phyloP scores from a whole-genome alignment of 306 rosid genomes.

The Casuarina glauca region DNA sequence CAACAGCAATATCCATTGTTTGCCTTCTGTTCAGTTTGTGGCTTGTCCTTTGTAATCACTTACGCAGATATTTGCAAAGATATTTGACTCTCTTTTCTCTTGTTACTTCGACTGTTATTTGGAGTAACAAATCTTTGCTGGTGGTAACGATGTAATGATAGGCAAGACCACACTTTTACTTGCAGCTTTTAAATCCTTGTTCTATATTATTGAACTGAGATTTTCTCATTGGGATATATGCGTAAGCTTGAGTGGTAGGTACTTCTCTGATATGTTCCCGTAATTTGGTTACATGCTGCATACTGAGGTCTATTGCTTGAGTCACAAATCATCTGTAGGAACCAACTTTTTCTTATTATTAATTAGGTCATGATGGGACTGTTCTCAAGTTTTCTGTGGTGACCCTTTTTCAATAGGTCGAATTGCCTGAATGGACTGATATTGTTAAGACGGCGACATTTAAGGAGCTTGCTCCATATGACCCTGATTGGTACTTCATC shows the following conservation, averaged over 20 bases:
- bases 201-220: neutral
- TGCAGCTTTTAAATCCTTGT: neutral
- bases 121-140: neutral
- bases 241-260: neutral
- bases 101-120: neutral
- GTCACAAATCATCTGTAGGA: neutral
- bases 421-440: constrained; percentile 80
- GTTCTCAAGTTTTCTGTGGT: neutral
- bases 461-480: constrained; percentile 75
- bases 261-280: neutral
- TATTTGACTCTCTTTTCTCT: too few relatives aligned
- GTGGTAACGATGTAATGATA: neutral
- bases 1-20: too few relatives aligned
- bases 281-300: neutral
- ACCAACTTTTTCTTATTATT: neutral
- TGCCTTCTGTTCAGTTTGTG: too few relatives aligned
- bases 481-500: constrained; percentile 74
- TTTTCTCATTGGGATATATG: neutral
- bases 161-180: neutral
- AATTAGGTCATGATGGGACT: neutral
- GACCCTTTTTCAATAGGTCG: constrained; percentile 41
- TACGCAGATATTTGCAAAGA: too few relatives aligned
- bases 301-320: neutral
- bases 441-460: constrained; percentile 68
- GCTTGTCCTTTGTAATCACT: neutral